phyloP scores from a whole-genome alignment of 192 early-diverging fungal genomes.

The Jimgerdemannia lactiflua region DNA sequence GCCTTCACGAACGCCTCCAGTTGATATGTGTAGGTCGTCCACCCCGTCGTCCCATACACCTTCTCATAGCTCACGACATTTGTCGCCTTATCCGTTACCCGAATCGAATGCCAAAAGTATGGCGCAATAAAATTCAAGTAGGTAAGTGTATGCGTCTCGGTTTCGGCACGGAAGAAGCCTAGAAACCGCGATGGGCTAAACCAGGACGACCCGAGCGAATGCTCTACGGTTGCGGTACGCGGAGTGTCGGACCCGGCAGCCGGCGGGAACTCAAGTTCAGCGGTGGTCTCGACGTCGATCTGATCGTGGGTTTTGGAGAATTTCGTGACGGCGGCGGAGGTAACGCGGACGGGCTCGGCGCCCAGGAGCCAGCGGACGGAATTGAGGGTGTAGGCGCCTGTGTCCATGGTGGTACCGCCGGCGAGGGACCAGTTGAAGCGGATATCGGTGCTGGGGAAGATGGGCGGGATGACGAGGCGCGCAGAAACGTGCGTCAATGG shows the following conservation, averaged over 20 bases:
- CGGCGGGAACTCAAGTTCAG: slow-evolving; percentile 12
- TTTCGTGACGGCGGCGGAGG: slow-evolving; percentile 15
- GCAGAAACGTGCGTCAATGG: slow-evolving; percentile 3
- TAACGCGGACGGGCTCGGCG: slow-evolving; percentile 22
- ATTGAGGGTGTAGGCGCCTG: slow-evolving; percentile 31
- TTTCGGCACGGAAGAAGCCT: slow-evolving; percentile 17
- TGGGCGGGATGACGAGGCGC: slow-evolving; percentile 2
- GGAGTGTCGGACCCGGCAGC: not conserved
- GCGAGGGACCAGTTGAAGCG: slow-evolving; percentile 29
- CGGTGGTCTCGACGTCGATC: slow-evolving; percentile 27
- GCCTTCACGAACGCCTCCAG: slow-evolving; percentile 32
- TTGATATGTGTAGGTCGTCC: slow-evolving; percentile 27
- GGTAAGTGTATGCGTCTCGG: slow-evolving; percentile 31
- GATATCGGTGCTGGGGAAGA: slow-evolving; percentile 25
- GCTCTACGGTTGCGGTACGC: slow-evolving; percentile 14
- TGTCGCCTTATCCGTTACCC: slow-evolving; percentile 26
- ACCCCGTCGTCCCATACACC: slow-evolving; percentile 20
- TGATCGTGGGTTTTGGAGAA: slow-evolving; percentile 6
- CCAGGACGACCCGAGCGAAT: slow-evolving; percentile 21
- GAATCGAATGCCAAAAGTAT: slow-evolving; percentile 25
- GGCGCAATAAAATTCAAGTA: slow-evolving; percentile 22
- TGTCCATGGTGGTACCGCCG: slow-evolving; percentile 28
- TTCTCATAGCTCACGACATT: slow-evolving; percentile 25
- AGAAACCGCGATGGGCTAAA: slow-evolving; percentile 9
- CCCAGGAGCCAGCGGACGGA: slow-evolving; percentile 26